A percentile compares a stretch with the other conserved stretches of the same genome.
These are phyloP conservation scores for Euphorbia celastroides DNA, from an alignment of 441 rosid species.

Conservation along the genomic window DNA sequence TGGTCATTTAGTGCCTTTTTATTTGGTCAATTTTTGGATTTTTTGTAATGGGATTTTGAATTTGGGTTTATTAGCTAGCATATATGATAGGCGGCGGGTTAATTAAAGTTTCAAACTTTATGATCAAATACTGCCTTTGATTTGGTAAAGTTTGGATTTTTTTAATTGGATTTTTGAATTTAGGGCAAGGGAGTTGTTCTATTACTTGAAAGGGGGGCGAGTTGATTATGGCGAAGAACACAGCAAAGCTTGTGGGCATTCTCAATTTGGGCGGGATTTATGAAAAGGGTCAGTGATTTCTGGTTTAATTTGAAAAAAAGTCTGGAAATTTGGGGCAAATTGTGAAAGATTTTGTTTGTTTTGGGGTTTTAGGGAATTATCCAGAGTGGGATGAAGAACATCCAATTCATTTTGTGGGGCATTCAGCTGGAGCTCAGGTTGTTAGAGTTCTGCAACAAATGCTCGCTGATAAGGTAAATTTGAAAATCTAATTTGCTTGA, in stretches of 20 bases:
- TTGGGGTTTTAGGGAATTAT: slow-evolving; percentile 54
- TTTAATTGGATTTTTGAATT: slow-evolving; percentile 17
- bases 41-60: no score
- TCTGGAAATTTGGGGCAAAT: slow-evolving; percentile 1
- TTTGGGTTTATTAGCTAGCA: no score
- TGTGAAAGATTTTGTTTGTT: slow-evolving; percentile 4
- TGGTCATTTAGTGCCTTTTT: not conserved
- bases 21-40: no score
- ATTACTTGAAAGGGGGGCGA: slow-evolving; percentile 84
- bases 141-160: not conserved
- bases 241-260: slow-evolving; percentile 79
- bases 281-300: slow-evolving; percentile 42
- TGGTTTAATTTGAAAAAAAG: not conserved
- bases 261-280: slow-evolving; percentile 73
- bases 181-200: slow-evolving; percentile 94
- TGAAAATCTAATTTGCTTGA: not conserved
- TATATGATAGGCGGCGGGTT: no score
- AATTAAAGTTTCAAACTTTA: slow-evolving; percentile 11
- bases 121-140: not conserved
- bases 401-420: slow-evolving; percentile 93
- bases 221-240: slow-evolving; percentile 95
- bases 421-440: slow-evolving; percentile 97
- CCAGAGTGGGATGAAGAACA: slow-evolving; percentile 94
- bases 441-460: slow-evolving; percentile 92
- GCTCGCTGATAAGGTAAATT: slow-evolving; percentile 85